Base-by-base conservation (phyloP, 768 basidiomycete genomes). In the Solioccasus polychromus region DNA sequence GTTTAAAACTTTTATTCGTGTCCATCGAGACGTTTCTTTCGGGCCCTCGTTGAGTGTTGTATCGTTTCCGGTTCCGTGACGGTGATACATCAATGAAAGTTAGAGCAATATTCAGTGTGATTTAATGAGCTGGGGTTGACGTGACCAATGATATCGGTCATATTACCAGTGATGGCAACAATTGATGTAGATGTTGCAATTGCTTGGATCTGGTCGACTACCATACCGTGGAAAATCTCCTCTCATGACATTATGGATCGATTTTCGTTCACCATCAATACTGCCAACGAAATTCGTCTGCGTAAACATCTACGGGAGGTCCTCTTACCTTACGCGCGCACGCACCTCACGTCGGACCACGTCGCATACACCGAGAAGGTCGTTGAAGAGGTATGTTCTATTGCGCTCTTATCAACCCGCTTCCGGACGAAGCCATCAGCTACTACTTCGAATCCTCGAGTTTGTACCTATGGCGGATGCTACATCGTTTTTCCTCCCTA, bases 301-400 rank as follows among this genome's bases (percentile, higher is more conserved):
- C 60, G 59, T 28, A 51, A 51, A 36, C 83, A 84, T 55, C 77
- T 86, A 45, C 77, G 72, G 31, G 63, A 72, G 28, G 60, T 83
- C 23, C 70, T 86, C 23, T 64, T 77, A 23, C 68, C 74, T 32
- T 87, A 86, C 53, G 74, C 68, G 7, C 69, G 69, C 28, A 62
- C 58, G 15, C 76, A 87, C 60, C 62, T 82, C 25, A 76, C 80
- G 0, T 74, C 65, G 43, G 72, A 83, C 57, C 75, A 85, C 57
- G 62, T 79, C 35, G 58, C 68, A 12, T 79, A 75, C 54, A 84
- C 83, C 4, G 69, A 77, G 48, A 59, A 66, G 44, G 68, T 72
- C 2, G 74, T 79, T 14, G 54, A 70, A 31, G 68, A 79, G 54
- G 83, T 75, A 34, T 32, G 63, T 46, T 2, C 15, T 11, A 1